Evolutionary conservation across 2,329 filamentous ascomycete genomes (phyloP).

Genomic region (Aspergillus carbonarius): DNA sequence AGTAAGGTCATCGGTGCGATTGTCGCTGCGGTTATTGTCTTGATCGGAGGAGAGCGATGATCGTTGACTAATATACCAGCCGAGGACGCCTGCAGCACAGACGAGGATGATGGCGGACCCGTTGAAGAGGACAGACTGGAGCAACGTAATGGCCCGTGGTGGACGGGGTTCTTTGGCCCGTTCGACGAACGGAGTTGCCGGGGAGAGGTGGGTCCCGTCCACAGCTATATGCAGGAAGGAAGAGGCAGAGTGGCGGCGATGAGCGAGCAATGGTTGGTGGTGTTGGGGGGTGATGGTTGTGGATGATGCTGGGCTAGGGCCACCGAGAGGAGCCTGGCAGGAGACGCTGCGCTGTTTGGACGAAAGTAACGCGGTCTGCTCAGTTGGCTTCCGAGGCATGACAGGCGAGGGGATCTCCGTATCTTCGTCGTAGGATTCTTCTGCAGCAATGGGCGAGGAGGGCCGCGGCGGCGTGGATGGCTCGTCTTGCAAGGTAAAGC

Average conservation of each 20-base stretch:
- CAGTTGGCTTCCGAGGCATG: constrained; percentile 24
- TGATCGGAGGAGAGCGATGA: constrained; percentile 25
- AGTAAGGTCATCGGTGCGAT: constrained; percentile 44
- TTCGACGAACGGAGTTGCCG: constrained; percentile 75
- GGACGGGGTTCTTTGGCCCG: constrained; percentile 35
- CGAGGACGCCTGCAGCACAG: constrained; percentile 75
- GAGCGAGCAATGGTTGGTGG: constrained; percentile 9
- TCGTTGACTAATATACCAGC: constrained; percentile 73
- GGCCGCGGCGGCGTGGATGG: constrained; percentile 16
- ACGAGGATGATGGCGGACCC: constrained; percentile 74
- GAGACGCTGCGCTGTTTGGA: constrained; percentile 20
- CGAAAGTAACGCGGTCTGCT: constrained; percentile 32
- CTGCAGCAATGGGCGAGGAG: neutral
- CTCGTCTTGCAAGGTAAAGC: constrained; percentile 56
- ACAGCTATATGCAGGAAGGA: constrained; percentile 54
- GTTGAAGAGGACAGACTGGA: constrained; percentile 67
- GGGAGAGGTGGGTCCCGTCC: constrained; percentile 69
- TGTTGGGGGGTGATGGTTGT: constrained; percentile 13
- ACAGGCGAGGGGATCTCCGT: constrained; percentile 17
- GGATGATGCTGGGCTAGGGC: constrained; percentile 15
- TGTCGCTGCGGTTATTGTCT: constrained; percentile 29
- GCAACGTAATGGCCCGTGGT: constrained; percentile 34
- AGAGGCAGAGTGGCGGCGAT: constrained; percentile 27
- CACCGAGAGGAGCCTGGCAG: constrained; percentile 10
- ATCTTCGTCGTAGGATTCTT: constrained; percentile 18